Conservation (phyloP, 192 early-diverging fungal species). For the Phycomyces blakesleeanus region DNA sequence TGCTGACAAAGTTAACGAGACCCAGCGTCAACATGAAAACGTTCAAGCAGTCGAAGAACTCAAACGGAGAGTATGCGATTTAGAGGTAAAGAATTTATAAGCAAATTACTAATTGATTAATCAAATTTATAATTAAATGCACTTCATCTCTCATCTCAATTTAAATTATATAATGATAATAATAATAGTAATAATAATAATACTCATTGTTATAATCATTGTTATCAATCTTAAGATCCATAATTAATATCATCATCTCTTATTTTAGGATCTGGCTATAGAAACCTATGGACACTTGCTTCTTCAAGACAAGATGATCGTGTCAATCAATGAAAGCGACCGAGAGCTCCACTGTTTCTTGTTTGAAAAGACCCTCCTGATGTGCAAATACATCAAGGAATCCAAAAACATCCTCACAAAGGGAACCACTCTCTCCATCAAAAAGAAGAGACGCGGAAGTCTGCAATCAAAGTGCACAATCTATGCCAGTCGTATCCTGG, state of each 20-base stretch:
- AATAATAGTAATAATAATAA: no score
- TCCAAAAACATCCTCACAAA: conserved; percentile 25
- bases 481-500: conserved; percentile 74
- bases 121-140: no score
- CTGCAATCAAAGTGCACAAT: conserved; percentile 86
- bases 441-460: conserved; percentile 41
- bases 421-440: conserved; percentile 34
- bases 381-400: conserved; percentile 82
- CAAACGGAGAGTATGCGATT: conserved; percentile 80
- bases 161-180: no score
- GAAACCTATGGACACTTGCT: conserved; percentile 75
- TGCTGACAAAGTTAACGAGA: conserved; percentile 88
- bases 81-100: conserved; percentile 21
- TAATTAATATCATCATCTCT: no score
- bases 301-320: conserved; percentile 80
- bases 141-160: no score
- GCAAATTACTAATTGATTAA: neutral
- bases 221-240: no score
- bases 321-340: conserved; percentile 73
- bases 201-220: no score
- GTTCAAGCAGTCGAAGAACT: conserved; percentile 72
- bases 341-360: conserved; percentile 82
- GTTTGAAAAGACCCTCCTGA: conserved; percentile 89
- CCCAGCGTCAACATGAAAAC: conserved; percentile 85
- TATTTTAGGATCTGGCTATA: conserved; percentile 65